Evolutionary conservation across 495 filamentous ascomycete species (phyloP), one percentile per base, ranked within the genome.

Genomic region (Tuber umbilicatum): DNA sequence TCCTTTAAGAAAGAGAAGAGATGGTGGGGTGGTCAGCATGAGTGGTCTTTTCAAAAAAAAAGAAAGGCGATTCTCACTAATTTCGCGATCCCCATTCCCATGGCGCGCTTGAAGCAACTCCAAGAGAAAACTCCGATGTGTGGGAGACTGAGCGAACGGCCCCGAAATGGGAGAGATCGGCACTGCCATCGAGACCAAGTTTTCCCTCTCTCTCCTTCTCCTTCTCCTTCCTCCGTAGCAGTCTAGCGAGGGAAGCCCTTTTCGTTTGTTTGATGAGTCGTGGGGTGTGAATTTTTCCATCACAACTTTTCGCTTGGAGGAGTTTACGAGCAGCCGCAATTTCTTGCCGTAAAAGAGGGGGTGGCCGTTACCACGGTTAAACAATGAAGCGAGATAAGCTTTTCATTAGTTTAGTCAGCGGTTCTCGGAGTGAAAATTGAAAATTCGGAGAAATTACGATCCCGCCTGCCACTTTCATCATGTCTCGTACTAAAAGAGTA

Each of bases 121-220:
- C 77, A 78, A 78, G 78, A 79, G 77, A 79, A 79, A 79, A 45
- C 77, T 79, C 77, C 77, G 76, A 79, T 78, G 77, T 71, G 77
- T 79, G 72, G 41, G 76, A 74, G 77, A 79, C 76, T 69, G 68
- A 45, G 27, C 27, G 27, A 64, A 64, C 5, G 14, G 31, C 19
- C 72, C 76, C 72, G 43, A 70, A 73, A 60, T 42, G 60, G 69
- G 77, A 42, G 37, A 69, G 77, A 79, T 79, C 77, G 78, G 73
- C 77, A 69, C 75, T 79, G 72, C 68, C 77, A 79, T 79, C 75
- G 77, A 79, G 77, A 79, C 78, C 75, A 70, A 70, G 55, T 70
- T 73, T 70, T 67, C 43, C 17, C 45, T 45, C 42, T 64, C 68
- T 73, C 72, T 70, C 42, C 41, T 68, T n/a, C n/a, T n/a, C n/a